Evolutionary conservation across 495 filamentous ascomycete genomes (phyloP), one percentile per base, ranked within the genome.

Genomic region (Xylaria longipes): DNA sequence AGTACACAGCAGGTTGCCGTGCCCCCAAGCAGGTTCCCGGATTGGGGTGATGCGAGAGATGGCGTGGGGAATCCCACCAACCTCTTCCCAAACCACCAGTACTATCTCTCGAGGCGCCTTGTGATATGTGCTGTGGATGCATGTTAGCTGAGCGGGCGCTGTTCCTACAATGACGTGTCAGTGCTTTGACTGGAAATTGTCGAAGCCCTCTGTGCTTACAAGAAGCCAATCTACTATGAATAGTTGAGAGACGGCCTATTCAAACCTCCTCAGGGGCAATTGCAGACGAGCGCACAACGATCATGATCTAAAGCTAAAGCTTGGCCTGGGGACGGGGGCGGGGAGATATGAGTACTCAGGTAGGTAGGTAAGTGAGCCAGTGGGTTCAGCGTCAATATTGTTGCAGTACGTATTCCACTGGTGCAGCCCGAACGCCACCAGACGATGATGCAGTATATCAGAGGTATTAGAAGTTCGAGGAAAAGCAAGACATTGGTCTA

Each of bases 1-100:
- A 37, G 46, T 52, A 65, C 37, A 45, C 41, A 48, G 74, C 64
- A 74, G 61, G 71, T 58, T 72, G 70, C 76, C 72, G 74, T 71
- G 52, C n/a, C 41, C 14, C 39, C 35, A 64, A 39, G 58, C 46
- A 70, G 48, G 64, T 56, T 56, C 43, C 68, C 68, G 68, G 27
- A 31, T 45, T 33, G 4, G 31, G n/a, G 27, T 69, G 45, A 62
- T 69, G 57, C 45, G 20, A 39, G 31, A 25, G 52, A 68, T 14
- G 39, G 22, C 22, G 33, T n/a, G 39, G 25, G n/a, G 17, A 68
- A 48, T 27, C 22, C 41, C 27, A 50, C 33, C 22, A 58, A 14
- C 65, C 37, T n/a, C 17, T 33, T 35, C 25, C 25, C 27, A 20
- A 37, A 5, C 20, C 29, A 5, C 57, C 17, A 15, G n/a, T 27